Conservation (phyloP, 192 early-diverging fungal genomes). For the Bifiguratus adelaidae region DNA sequence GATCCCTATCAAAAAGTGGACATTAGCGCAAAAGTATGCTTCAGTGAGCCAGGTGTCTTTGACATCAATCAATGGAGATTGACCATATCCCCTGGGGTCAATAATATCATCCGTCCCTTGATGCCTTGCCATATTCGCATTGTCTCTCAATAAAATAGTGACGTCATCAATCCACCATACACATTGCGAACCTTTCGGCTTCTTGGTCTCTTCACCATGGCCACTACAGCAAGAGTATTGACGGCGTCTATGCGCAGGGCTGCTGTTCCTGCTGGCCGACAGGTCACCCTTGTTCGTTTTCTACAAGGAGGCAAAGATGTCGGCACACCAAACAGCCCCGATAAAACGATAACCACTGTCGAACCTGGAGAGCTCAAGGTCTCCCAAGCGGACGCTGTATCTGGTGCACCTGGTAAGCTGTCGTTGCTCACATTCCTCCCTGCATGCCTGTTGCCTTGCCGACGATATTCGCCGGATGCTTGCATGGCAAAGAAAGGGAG, state of each 20-base stretch:
- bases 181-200: no score
- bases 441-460: neutral
- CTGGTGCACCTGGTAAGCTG: conserved; percentile 15
- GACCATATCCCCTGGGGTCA: conserved; percentile 13
- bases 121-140: neutral
- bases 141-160: conserved; percentile 1
- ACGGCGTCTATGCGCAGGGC: no score
- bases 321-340: no score
- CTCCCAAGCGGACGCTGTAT: conserved; percentile 3
- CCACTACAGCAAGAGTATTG: no score
- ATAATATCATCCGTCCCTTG: conserved; percentile 4
- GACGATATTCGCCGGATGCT: neutral
- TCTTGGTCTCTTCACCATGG: no score
- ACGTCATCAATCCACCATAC: no score
- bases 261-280: no score
- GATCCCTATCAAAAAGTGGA: conserved; percentile 34
- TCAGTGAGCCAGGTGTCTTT: conserved; percentile 53
- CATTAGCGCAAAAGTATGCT: conserved; percentile 37
- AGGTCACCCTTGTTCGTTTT: no score
- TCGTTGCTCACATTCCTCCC: neutral
- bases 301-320: no score
- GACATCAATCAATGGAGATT: conserved; percentile 70
- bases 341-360: neutral
- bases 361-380: neutral
- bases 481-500: neutral